These are phyloP conservation scores for Batrachochytrium dendrobatidis DNA, from an alignment of 371 early-diverging fungal species.

Conservation along the genomic window DNA sequence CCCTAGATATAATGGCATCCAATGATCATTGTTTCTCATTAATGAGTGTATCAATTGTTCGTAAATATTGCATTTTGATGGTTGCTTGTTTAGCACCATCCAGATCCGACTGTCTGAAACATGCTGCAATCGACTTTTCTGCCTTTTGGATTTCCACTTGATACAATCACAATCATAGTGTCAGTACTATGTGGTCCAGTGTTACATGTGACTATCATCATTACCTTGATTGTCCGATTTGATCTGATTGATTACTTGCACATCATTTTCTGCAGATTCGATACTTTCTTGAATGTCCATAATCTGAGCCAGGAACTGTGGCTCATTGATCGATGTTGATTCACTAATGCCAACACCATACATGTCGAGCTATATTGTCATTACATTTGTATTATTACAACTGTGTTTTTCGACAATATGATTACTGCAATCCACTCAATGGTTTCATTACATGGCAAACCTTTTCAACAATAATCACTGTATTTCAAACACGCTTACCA, in stretches of 20 bases:
- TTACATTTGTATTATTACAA: not conserved
- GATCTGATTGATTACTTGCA: constrained; percentile 46
- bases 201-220: not conserved
- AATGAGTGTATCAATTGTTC: constrained; percentile 52
- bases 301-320: constrained; percentile 71
- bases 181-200: not conserved
- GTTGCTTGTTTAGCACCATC: constrained; percentile 49
- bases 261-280: constrained; percentile 56
- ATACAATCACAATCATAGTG: not conserved
- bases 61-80: constrained; percentile 64
- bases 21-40: too few relatives aligned
- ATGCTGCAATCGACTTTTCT: not conserved
- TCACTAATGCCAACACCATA: constrained; percentile 55
- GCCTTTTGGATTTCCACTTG: not conserved
- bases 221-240: constrained; percentile 43
- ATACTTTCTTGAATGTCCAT: constrained; percentile 71
- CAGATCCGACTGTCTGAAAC: constrained; percentile 43
- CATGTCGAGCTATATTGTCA: constrained; percentile 42
- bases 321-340: constrained; percentile 58
- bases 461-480: not conserved
- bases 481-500: constrained; percentile 30
- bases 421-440: not conserved
- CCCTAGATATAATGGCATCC: too few relatives aligned
- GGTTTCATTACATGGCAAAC: not conserved
- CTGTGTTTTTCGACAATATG: not conserved